Evolutionary conservation across 768 basidiomycete species (phyloP), one percentile per base, ranked within the genome.

Genomic region (Hortiboletus campestris): DNA sequence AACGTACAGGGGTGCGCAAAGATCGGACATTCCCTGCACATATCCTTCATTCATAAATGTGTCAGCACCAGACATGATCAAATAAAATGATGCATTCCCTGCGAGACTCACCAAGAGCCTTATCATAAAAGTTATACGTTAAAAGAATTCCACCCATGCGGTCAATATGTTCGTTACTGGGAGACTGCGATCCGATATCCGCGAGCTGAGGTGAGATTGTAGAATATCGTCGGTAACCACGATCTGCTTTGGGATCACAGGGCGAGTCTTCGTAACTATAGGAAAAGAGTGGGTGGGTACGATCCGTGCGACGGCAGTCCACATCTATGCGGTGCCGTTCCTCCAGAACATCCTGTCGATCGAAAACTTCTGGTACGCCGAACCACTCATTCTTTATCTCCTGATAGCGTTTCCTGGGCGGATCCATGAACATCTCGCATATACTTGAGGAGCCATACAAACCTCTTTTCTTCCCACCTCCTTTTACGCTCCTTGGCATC

Each of bases 21-120:
- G 81, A 72, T 99, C 97, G 3, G 91, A 94, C 97, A 98, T 98
- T 32, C 97, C 97, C 72, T 98, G 97, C 6, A 98, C 97, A 69
- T 98, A 98, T 29, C 95, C 94, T 88, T 57, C 53, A 51, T 47
- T 36, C n/a, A 51, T 46, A 55, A 46, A 12, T 3, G 36, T 17
- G 41, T 74, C 55, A 72, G 59, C 42, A 51, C 19, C 35, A 39
- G 14, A 40, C 1, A 22, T 4, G 29, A 44, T 46, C 25, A 14
- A 17, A 16, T 22, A 40, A 25, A 9, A 42, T 17, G 53, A 44
- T 20, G 22, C 17, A 41, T 34, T 40, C 31, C 36, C 40, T 22
- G 29, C 8, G 28, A 31, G 34, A 76, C 86, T 63, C 64, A 94
- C 91, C 92, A 40, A 94, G 77, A 28, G 94, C 85, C 69, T 85